A percentile compares a stretch with the other conserved stretches of the same genome.
Evolutionary conservation across 2,329 filamentous ascomycete genomes (phyloP).

Genomic region (Phialemoniopsis sp.): DNA sequence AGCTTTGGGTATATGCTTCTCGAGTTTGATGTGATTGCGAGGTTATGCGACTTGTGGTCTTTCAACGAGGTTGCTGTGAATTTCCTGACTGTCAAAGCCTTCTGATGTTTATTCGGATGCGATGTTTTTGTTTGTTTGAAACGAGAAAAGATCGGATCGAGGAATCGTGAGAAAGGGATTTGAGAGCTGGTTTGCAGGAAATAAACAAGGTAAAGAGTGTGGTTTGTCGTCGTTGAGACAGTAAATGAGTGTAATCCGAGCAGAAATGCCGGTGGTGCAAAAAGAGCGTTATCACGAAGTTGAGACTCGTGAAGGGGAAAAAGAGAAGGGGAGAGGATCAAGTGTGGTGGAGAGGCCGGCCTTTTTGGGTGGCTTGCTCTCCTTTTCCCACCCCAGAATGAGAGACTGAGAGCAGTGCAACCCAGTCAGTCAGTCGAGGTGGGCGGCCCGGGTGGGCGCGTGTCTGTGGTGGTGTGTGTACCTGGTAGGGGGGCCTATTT

Average conservation of each 20-base stretch:
- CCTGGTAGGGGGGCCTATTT: too few relatives aligned
- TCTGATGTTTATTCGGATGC: background rate
- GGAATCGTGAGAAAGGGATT: background rate
- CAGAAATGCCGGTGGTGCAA: slow-evolving; percentile 2
- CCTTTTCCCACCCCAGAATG: background rate
- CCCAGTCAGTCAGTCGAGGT: too few relatives aligned
- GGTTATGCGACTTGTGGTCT: background rate
- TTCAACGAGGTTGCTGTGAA: background rate
- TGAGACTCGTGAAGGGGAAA: slow-evolving; percentile 1
- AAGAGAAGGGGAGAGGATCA: background rate
- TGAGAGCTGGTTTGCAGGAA: slow-evolving; percentile 1
- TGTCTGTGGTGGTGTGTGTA: too few relatives aligned
- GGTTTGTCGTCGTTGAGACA: slow-evolving; percentile 1
- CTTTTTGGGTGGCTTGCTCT: background rate
- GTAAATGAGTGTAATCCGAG: slow-evolving; percentile 1
- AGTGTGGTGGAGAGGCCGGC: background rate
- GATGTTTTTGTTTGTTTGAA: background rate
- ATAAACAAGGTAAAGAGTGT: slow-evolving; percentile 4
- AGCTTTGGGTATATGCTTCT: too few relatives aligned
- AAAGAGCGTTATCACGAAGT: background rate
- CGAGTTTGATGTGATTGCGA: slow-evolving; percentile 5
- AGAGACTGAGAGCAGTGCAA: background rate
- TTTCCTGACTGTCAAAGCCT: background rate
- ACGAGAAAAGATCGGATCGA: background rate
- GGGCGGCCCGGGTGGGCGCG: too few relatives aligned